These are phyloP conservation scores for Glomus cerebriforme DNA, from an alignment of 192 early-diverging fungal genomes.

Conservation along the genomic window DNA sequence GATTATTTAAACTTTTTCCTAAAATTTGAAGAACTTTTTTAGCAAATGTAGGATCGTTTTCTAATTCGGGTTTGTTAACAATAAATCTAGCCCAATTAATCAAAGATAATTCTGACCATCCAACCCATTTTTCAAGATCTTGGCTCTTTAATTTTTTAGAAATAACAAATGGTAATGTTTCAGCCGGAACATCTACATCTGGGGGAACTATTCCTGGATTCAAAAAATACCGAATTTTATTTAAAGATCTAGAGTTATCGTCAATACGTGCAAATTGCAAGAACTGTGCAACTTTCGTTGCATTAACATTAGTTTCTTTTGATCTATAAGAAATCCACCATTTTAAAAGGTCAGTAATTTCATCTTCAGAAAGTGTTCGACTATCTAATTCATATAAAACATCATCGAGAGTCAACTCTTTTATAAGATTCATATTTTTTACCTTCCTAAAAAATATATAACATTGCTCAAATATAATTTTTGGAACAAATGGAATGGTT, in stretches of 20 bases:
- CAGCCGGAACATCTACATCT: background rate
- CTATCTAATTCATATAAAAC: constrained; percentile 64
- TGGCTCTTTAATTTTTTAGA: background rate
- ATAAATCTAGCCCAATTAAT: constrained; percentile 14
- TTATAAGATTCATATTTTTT: constrained; percentile 38
- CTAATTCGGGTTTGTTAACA: background rate
- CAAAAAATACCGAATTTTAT: constrained; percentile 56
- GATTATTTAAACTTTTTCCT: constrained; percentile 46
- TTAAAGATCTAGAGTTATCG: constrained; percentile 46
- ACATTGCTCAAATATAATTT: constrained; percentile 53
- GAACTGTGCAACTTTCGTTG: background rate
- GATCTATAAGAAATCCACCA: constrained; percentile 72
- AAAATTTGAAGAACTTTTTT: constrained; percentile 66
- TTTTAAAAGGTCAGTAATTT: constrained; percentile 68
- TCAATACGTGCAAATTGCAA: constrained; percentile 4
- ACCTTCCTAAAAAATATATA: constrained; percentile 58
- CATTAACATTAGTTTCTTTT: background rate
- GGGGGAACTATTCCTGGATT: constrained; percentile 40
- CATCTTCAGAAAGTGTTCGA: constrained; percentile 52
- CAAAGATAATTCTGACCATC: constrained; percentile 8
- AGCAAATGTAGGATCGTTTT: constrained; percentile 55
- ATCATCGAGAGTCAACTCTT: constrained; percentile 60
- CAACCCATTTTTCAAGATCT: constrained; percentile 13
- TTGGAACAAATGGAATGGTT: constrained; percentile 60
- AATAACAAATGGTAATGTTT: constrained; percentile 13